phyloP scores from a whole-genome alignment of 768 basidiomycete genomes.

The Amanita phalloides region DNA sequence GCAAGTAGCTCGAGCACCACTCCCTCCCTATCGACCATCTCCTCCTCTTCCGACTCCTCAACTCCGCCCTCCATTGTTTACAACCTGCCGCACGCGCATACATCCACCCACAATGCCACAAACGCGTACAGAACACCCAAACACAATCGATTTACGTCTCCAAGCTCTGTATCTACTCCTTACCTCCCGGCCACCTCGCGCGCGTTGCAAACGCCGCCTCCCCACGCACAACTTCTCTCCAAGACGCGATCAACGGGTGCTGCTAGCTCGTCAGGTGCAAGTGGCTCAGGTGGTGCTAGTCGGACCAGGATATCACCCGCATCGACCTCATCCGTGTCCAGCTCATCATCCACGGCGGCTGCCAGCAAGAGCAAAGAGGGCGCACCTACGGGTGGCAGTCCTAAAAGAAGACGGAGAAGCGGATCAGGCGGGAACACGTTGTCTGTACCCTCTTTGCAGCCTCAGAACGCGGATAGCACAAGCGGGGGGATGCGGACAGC shows the following conservation, averaged over 20 bases:
- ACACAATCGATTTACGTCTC: background rate
- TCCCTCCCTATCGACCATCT: slow-evolving; percentile 11
- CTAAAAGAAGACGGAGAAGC: slow-evolving; percentile 4
- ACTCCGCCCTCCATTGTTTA: background rate
- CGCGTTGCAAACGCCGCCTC: slow-evolving; percentile 14
- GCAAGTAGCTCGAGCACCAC: slow-evolving; percentile 10
- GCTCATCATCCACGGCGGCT: background rate
- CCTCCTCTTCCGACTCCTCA: slow-evolving; percentile 9
- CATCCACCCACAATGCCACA: background rate
- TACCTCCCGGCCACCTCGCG: slow-evolving; percentile 2
- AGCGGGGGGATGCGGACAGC: background rate
- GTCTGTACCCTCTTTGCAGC: background rate
- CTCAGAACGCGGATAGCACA: background rate
- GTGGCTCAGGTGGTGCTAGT: background rate
- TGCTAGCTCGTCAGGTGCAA: background rate
- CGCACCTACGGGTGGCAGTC: background rate
- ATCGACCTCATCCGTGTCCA: slow-evolving; percentile 2
- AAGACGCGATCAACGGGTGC: slow-evolving; percentile 2
- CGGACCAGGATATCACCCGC: background rate
- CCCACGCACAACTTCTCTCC: background rate
- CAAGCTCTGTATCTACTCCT: slow-evolving; percentile 1
- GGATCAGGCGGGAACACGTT: background rate
- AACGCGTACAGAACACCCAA: background rate
- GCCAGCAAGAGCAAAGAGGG: background rate
- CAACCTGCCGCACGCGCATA: background rate